Evolutionary conservation across 2,329 filamentous ascomycete species (phyloP), one percentile per base, ranked within the genome.

Genomic region (Lachnellula hyalina): DNA sequence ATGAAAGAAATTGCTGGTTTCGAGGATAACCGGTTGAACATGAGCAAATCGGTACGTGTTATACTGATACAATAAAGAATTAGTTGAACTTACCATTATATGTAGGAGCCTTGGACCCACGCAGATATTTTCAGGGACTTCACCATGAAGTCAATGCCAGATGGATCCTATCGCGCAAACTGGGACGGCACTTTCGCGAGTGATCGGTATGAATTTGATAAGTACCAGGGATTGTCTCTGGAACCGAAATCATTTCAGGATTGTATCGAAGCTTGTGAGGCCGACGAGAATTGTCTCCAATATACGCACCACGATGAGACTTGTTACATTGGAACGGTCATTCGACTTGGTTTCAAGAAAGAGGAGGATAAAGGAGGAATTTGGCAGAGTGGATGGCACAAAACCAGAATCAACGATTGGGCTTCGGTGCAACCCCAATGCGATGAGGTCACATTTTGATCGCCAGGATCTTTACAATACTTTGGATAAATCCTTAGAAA

Each of bases 121-220:
- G 42, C 69, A 76, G 79, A 82, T 51, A 63, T 81, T 32, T 82
- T 79, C 61, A 63, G 77, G 3, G 67, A 71, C 48, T 73, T 81
- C 55, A 72, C 80, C 54, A 67, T 67, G 1, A 73, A 72, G 2
- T 71, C 73, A 25, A 68, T 80, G 54, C 66, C 71, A 32, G 28
- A 32, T 32, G 9, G 28, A 36, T 60, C 69, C 5, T 62, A 66
- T 38, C 73, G 75, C 15, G 69, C 75, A 12, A 69, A 78, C 47
- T 82, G 79, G 79, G 76, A 81, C 64, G 82, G 82, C 61, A 60
- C 75, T 74, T 46, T 74, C 66, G 17, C 63, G 69, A 0, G 60
- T 75, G 15, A 74, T 79, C 64, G 74, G 71, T 53, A 48, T 41
- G 50, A 53, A 67, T 32, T 32, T 32, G 28, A 32, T 32, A 32